Conservation (phyloP, 2,329 filamentous ascomycete genomes). For the Trichoderma sp. region DNA sequence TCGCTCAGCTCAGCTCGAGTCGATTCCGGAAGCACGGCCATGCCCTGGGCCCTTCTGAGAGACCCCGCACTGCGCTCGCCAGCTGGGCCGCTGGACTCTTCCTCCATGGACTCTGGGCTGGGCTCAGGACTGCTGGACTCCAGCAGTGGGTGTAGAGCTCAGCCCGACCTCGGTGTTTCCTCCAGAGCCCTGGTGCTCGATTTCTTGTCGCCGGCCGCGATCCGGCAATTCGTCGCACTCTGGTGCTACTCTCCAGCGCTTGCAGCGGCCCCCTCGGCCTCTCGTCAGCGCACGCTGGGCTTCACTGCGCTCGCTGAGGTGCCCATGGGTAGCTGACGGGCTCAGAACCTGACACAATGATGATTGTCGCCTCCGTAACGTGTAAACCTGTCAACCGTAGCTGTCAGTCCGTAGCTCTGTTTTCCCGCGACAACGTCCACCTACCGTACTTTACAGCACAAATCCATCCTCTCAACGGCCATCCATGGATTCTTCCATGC, state of each 20-base stretch:
- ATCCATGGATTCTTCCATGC: neutral
- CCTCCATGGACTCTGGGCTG: neutral
- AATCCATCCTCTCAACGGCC: neutral
- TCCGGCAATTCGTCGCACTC: neutral
- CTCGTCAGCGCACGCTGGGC: neutral
- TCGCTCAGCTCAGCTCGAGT: neutral
- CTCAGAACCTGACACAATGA: neutral
- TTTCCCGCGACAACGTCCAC: neutral
- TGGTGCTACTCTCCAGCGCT: neutral
- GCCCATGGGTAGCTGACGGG: neutral
- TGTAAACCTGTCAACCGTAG: neutral
- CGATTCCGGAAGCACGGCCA: neutral
- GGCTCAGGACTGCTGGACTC: neutral
- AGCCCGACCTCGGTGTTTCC: neutral
- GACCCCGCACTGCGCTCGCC: conserved; percentile 15
- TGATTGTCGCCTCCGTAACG: neutral
- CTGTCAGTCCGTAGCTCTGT: neutral
- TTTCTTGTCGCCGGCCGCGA: neutral
- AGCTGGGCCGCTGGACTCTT: neutral
- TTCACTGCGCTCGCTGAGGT: neutral
- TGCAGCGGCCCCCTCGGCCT: neutral
- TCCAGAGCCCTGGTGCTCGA: neutral
- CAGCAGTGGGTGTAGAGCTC: neutral
- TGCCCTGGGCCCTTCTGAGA: neutral
- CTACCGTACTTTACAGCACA: neutral